Evolutionary conservation across 257 asterid species (phyloP).

Genomic region (Salvia rosmarinus): DNA sequence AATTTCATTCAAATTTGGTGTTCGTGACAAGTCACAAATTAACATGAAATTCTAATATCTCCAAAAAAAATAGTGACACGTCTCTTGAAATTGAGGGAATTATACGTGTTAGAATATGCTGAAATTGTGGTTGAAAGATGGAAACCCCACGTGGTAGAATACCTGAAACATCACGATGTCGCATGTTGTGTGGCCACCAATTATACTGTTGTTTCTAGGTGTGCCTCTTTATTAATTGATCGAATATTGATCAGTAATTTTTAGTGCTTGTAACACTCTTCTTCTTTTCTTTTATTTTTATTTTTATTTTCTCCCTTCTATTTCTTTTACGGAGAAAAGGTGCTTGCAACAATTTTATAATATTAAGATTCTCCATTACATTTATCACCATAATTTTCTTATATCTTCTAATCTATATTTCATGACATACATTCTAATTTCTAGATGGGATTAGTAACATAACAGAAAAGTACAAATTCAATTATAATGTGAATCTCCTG

Average conservation of each 20-base stretch:
- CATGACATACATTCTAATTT: no score
- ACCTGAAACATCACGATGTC: conserved; percentile 31
- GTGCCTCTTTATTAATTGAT: neutral
- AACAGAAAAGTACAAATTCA: no score
- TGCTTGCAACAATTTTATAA: no score
- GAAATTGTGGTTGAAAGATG: conserved; percentile 26
- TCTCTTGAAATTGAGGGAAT: conserved; percentile 12
- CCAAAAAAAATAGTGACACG: neutral
- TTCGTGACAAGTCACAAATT: neutral
- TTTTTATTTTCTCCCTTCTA: neutral
- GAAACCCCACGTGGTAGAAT: conserved; percentile 33
- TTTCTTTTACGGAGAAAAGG: no score
- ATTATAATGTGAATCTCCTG: no score
- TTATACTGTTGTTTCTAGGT: no score
- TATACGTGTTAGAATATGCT: conserved; percentile 22
- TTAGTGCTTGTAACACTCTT: conserved; percentile 5
- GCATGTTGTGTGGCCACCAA: conserved; percentile 36
- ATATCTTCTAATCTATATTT: no score
- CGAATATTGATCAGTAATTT: conserved; percentile 19
- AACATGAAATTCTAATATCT: neutral
- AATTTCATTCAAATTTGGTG: neutral
- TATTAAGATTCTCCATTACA: no score
- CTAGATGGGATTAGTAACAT: no score
- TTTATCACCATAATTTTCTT: no score
- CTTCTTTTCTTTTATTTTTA: neutral